Conservation (phyloP, 2,329 filamentous ascomycete species). For the Verruconis gallopava region DNA sequence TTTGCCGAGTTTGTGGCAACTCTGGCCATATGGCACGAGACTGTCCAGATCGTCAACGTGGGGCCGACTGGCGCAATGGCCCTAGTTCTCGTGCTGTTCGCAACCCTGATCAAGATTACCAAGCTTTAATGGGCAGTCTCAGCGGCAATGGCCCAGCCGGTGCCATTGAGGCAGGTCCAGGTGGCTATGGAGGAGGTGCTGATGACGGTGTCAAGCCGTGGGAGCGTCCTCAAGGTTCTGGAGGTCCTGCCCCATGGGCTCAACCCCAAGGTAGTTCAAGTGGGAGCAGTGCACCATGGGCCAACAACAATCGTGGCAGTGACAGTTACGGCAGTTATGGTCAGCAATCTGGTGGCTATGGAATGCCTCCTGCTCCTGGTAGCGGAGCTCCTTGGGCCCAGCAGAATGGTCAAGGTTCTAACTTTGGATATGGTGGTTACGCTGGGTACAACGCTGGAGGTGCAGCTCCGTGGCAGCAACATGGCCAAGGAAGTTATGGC, state of each 20-base stretch:
- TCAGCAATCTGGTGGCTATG: slow-evolving; percentile 2
- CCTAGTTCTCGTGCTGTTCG: slow-evolving; percentile 41
- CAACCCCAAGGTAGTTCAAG: slow-evolving; percentile 31
- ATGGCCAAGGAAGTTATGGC: slow-evolving; percentile 3
- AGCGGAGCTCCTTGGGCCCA: slow-evolving; percentile 14
- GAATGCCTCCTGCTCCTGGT: slow-evolving; percentile 3
- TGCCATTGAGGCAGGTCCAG: slow-evolving; percentile 77
- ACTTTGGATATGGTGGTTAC: slow-evolving; percentile 11
- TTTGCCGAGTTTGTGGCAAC: slow-evolving; percentile 95
- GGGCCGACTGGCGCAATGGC: slow-evolving; percentile 66
- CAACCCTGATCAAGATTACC: slow-evolving; percentile 83
- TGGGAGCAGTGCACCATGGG: slow-evolving; percentile 44
- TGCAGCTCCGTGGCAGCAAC: slow-evolving; percentile 20
- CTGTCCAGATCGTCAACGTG: slow-evolving; percentile 87
- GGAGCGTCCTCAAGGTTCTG: slow-evolving; percentile 72
- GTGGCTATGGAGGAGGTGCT: slow-evolving; percentile 36
- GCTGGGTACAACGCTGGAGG: slow-evolving; percentile 17
- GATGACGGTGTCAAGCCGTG: slow-evolving; percentile 59
- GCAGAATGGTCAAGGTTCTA: neutral
- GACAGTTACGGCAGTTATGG: slow-evolving; percentile 20
- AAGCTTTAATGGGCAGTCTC: slow-evolving; percentile 98
- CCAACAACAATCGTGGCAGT: slow-evolving; percentile 18
- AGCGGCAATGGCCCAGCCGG: slow-evolving; percentile 63
- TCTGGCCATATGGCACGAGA: slow-evolving; percentile 97
- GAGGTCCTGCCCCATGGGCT: slow-evolving; percentile 72